These are phyloP conservation scores for Fusarium sp. DNA, from an alignment of 2,329 filamentous ascomycete species.

Conservation along the genomic window DNA sequence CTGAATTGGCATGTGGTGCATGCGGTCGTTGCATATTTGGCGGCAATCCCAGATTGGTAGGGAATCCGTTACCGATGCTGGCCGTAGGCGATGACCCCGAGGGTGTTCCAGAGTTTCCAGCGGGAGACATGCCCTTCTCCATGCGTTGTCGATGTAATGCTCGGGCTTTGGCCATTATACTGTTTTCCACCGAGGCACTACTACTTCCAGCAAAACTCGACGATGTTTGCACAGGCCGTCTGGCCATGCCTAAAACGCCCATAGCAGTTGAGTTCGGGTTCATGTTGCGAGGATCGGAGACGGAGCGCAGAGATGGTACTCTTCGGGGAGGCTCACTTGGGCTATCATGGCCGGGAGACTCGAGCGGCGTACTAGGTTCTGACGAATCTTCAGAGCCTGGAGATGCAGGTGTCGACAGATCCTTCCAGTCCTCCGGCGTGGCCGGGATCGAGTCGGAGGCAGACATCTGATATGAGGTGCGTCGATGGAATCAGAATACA, in stretches of 20 bases:
- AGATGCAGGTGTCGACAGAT: conserved; percentile 51
- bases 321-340: conserved; percentile 55
- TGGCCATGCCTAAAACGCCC: conserved; percentile 75
- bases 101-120: conserved; percentile 44
- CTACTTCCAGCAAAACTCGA: conserved; percentile 47
- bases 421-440: conserved; percentile 57
- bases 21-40: conserved; percentile 54
- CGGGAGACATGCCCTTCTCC: conserved; percentile 53
- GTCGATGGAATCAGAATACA: conserved; percentile 3
- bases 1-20: conserved; percentile 62
- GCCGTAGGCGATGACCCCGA: conserved; percentile 46
- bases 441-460: conserved; percentile 52
- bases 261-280: conserved; percentile 85
- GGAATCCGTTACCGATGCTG: conserved; percentile 54
- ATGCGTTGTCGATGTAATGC: conserved; percentile 58
- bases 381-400: conserved; percentile 58
- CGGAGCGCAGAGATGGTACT: conserved; percentile 67
- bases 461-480: conserved; percentile 29
- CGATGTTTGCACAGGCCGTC: conserved; percentile 59
- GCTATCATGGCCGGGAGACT: conserved; percentile 49
- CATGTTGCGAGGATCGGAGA: conserved; percentile 72
- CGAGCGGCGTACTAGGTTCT: conserved; percentile 59
- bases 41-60: conserved; percentile 55
- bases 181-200: conserved; percentile 49
- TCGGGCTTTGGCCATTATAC: conserved; percentile 58